phyloP scores from a whole-genome alignment of 2,329 filamentous ascomycete genomes.

The Ascochyta rabiei region DNA sequence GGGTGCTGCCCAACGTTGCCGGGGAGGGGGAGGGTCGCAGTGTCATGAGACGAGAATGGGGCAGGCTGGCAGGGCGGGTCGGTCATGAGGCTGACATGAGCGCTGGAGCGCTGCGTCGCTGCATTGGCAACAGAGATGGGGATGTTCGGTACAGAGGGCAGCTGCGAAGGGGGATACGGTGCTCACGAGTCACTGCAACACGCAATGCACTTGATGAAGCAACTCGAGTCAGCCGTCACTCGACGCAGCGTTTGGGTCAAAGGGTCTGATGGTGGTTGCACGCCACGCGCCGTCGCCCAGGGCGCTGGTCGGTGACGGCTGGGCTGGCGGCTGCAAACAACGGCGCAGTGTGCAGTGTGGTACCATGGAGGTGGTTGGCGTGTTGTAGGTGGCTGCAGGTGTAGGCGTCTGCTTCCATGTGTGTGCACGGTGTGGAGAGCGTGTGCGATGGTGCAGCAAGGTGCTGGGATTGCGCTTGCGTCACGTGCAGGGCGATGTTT shows the following conservation, averaged over 20 bases:
- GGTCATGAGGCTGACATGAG: slow-evolving; percentile 6
- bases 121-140: neutral
- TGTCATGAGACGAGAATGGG: slow-evolving; percentile 12
- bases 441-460: neutral
- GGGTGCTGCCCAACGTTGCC: slow-evolving; percentile 13
- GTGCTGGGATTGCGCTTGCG: neutral
- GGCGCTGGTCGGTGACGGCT: neutral
- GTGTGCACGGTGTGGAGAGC: neutral
- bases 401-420: neutral
- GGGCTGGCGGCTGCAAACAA: neutral
- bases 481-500: slow-evolving; percentile 23
- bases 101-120: neutral
- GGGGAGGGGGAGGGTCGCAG: no score
- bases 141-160: neutral
- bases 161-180: neutral
- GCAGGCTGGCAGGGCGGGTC: slow-evolving; percentile 3
- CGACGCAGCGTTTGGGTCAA: slow-evolving; percentile 1
- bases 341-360: neutral
- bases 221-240: slow-evolving; percentile 9
- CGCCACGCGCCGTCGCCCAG: slow-evolving; percentile 12
- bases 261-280: slow-evolving; percentile 4
- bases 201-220: neutral
- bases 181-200: slow-evolving; percentile 3
- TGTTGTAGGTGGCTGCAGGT: no score
- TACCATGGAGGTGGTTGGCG: no score